Conservation (phyloP, 192 early-diverging fungal species). For the Gamsiella multidivaricata region DNA sequence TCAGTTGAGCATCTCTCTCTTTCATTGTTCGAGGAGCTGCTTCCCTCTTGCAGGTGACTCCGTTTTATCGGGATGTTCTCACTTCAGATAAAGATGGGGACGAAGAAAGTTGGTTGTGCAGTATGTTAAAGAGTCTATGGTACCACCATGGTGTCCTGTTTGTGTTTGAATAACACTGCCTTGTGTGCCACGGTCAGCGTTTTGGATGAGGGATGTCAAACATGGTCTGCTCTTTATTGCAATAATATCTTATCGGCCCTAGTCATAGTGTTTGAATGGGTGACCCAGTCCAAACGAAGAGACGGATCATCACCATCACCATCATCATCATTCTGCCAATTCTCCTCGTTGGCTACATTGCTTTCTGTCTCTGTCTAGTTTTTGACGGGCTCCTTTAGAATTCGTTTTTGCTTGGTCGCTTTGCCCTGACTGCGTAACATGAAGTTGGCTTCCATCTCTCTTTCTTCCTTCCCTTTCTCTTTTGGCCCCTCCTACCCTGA, state of each 20-base stretch:
- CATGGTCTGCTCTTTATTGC: neutral
- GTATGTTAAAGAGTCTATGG: too few relatives aligned
- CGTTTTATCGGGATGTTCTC: too few relatives aligned
- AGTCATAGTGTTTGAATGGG: neutral
- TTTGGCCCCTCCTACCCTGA: too few relatives aligned
- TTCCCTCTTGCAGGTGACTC: too few relatives aligned
- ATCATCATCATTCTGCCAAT: slow-evolving; percentile 4
- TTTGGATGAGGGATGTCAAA: too few relatives aligned
- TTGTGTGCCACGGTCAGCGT: neutral
- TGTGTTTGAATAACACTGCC: too few relatives aligned
- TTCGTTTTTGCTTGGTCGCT: neutral
- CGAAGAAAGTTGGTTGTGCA: neutral
- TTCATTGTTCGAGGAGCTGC: neutral
- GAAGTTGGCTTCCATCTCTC: neutral
- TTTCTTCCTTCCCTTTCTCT: too few relatives aligned
- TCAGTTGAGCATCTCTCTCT: neutral
- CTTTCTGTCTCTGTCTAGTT: neutral
- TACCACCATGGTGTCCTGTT: too few relatives aligned
- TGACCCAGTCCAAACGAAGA: slow-evolving; percentile 24
- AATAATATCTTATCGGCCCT: neutral
- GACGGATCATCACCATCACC: slow-evolving; percentile 8
- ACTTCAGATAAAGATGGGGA: neutral
- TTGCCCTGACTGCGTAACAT: neutral
- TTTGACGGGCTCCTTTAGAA: neutral
- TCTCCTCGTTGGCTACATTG: neutral